These are phyloP conservation scores for Penicillium sp. DNA, from an alignment of 2,329 filamentous ascomycete genomes.

Conservation along the genomic window DNA sequence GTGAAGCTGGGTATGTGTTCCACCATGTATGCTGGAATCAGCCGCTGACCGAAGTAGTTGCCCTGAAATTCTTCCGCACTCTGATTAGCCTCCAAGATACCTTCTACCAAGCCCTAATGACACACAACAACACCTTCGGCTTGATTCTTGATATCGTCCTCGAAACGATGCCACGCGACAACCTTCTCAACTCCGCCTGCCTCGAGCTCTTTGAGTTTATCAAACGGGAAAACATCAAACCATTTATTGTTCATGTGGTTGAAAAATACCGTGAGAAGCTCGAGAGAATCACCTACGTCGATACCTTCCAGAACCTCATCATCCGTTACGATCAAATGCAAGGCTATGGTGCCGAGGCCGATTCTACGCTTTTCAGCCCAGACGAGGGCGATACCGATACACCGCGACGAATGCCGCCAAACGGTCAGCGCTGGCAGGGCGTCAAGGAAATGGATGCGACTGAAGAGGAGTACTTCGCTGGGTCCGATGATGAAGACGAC, in stretches of 20 bases:
- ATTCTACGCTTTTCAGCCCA: constrained; percentile 64
- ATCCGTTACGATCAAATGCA: constrained; percentile 73
- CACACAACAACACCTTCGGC: constrained; percentile 73
- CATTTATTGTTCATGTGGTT: constrained; percentile 76
- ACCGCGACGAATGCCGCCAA: constrained; percentile 45
- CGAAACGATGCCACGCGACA: constrained; percentile 84
- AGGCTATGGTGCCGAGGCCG: constrained; percentile 61
- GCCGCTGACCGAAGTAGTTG: constrained; percentile 51
- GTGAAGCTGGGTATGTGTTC: constrained; percentile 70
- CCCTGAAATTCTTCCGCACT: constrained; percentile 88
- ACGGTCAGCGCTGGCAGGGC: constrained; percentile 60
- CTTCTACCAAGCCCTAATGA: constrained; percentile 82
- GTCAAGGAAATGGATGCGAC: constrained; percentile 79
- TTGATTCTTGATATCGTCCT: constrained; percentile 80
- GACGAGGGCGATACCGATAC: constrained; percentile 58
- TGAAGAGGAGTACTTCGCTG: constrained; percentile 93
- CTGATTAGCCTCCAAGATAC: constrained; percentile 82
- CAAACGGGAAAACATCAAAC: constrained; percentile 73
- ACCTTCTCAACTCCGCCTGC: constrained; percentile 87
- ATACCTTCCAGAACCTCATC: constrained; percentile 75
- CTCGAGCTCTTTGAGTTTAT: constrained; percentile 92
- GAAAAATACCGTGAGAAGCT: constrained; percentile 77
- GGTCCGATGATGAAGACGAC: constrained; percentile 79
- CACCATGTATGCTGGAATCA: background rate
- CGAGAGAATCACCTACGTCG: constrained; percentile 70